phyloP scores from a whole-genome alignment of 139 green algal species.

The Monoraphidium neglectum region DNA sequence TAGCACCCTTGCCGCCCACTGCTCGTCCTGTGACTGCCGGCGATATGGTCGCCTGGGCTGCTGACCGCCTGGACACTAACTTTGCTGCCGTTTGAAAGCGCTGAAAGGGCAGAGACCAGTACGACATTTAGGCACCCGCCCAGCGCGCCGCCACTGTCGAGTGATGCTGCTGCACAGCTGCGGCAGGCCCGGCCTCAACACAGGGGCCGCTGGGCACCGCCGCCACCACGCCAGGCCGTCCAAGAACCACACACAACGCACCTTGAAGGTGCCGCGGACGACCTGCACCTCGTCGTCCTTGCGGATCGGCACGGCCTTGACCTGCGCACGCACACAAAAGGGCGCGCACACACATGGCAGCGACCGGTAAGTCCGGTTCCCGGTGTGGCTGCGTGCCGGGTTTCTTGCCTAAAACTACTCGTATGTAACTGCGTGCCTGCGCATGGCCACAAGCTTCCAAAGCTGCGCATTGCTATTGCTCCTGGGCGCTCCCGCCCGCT shows the following conservation, averaged over 20 bases:
- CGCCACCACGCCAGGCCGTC: not conserved
- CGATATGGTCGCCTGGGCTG: not conserved
- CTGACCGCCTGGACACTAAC: too few relatives aligned
- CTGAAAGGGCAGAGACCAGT: too few relatives aligned
- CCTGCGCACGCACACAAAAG: slow-evolving; percentile 57
- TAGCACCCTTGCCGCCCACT: not conserved
- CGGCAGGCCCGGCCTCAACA: not conserved
- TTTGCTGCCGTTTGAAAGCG: too few relatives aligned
- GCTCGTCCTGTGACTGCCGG: slow-evolving; percentile 8
- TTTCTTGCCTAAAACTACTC: too few relatives aligned
- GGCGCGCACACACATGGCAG: too few relatives aligned
- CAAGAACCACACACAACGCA: slow-evolving; percentile 22
- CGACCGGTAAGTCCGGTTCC: too few relatives aligned
- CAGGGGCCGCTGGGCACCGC: too few relatives aligned
- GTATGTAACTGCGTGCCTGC: not conserved
- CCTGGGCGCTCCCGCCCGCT: not conserved
- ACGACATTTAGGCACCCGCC: too few relatives aligned
- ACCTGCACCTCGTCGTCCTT: slow-evolving; percentile 99
- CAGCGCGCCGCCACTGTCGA: too few relatives aligned
- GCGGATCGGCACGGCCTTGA: slow-evolving; percentile 91
- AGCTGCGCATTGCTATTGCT: slow-evolving; percentile 2
- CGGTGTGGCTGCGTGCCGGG: too few relatives aligned
- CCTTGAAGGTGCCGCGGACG: slow-evolving; percentile 96
- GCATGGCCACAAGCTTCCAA: not conserved
- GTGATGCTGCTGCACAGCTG: too few relatives aligned